phyloP scores from a whole-genome alignment of 768 basidiomycete species.

The Amanita muscaria region DNA sequence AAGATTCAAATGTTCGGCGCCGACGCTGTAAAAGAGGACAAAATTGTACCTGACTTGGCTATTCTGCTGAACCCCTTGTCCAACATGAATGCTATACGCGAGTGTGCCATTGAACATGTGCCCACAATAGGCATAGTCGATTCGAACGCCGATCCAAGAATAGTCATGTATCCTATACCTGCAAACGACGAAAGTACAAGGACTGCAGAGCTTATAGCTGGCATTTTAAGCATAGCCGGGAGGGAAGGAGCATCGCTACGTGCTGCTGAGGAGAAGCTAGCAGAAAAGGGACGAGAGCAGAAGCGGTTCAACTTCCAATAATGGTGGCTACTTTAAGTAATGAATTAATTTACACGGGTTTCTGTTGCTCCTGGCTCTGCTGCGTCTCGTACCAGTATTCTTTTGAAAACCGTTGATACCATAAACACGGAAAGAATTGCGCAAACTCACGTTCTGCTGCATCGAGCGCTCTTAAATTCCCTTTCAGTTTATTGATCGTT shows the following conservation, averaged over 20 bases:
- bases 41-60: conserved; percentile 76
- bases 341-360: conserved; percentile 8
- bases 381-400: conserved; percentile 69
- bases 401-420: conserved; percentile 20
- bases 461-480: conserved; percentile 79
- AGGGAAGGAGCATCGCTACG: conserved; percentile 57
- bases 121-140: conserved; percentile 94
- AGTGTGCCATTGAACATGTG: conserved; percentile 82
- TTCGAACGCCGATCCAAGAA: conserved; percentile 90
- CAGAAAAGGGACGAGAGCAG: conserved; percentile 17
- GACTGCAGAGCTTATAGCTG: conserved; percentile 84
- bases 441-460: conserved; percentile 73
- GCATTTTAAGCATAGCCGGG: conserved; percentile 83
- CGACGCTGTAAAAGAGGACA: conserved; percentile 40
- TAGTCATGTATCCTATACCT: conserved; percentile 97
- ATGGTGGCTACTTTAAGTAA: conserved; percentile 1
- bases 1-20: conserved; percentile 63
- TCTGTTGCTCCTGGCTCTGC: conserved; percentile 24
- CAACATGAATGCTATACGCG: conserved; percentile 80
- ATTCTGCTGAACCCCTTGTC: conserved; percentile 85
- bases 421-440: conserved; percentile 13
- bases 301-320: conserved; percentile 1
- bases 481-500: conserved; percentile 89
- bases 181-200: conserved; percentile 95
- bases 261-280: conserved; percentile 22